phyloP scores from a whole-genome alignment of 805 yeast genomes.

The Blastobotrys terrestris region DNA sequence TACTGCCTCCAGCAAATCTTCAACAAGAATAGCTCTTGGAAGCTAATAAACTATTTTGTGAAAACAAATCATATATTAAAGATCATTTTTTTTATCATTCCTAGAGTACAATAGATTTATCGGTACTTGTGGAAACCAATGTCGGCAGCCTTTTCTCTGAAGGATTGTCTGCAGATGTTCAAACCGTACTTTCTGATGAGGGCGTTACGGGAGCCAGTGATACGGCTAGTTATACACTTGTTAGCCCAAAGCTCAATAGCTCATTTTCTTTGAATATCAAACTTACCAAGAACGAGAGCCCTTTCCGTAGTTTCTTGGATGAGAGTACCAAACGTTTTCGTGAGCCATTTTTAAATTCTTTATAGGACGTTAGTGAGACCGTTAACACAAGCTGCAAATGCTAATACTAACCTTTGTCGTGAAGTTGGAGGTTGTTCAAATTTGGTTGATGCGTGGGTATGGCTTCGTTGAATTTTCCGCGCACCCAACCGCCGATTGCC shows the following conservation, averaged over 20 bases:
- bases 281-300: slow-evolving; percentile 93
- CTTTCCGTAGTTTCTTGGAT: slow-evolving; percentile 99
- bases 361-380: slow-evolving; percentile 6
- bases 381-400: neutral
- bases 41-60: too few relatives aligned
- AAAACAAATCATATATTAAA: neutral
- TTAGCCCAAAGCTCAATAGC: neutral
- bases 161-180: slow-evolving; percentile 99
- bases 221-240: slow-evolving; percentile 47
- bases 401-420: slow-evolving; percentile 1
- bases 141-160: slow-evolving; percentile 99
- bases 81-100: slow-evolving; percentile 3
- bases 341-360: slow-evolving; percentile 80
- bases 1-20: too few relatives aligned
- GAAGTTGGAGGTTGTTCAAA: neutral
- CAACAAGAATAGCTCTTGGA: too few relatives aligned
- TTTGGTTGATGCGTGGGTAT: neutral
- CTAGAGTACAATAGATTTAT: slow-evolving; percentile 39
- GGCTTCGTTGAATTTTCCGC: neutral
- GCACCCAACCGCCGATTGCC: neutral
- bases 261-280: neutral
- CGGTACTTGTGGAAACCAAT: slow-evolving; percentile 99
- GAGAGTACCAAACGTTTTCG: slow-evolving; percentile 99
- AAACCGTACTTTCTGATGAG: slow-evolving; percentile 99
- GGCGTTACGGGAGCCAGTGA: slow-evolving; percentile 98